Percentiles rank a stretch among this genome's conserved stretches.
These are phyloP conservation scores for Diutina siamensis DNA, from an alignment of 1,139 yeast species.

Conservation along the genomic window DNA sequence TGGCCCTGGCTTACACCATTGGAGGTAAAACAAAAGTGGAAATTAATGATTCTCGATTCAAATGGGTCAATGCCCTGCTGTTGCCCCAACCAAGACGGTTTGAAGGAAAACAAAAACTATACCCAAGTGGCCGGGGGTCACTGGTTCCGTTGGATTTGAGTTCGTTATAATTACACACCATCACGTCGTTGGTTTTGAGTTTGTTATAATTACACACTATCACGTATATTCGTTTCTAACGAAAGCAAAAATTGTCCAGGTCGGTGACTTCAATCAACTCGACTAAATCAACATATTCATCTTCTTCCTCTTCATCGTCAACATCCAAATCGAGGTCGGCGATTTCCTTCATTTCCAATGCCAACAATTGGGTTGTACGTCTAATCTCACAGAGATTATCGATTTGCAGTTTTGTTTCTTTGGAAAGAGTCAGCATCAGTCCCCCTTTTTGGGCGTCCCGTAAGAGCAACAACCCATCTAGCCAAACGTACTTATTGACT, in stretches of 20 bases:
- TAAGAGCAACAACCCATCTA: slow-evolving; percentile 49
- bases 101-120: slow-evolving; percentile 51
- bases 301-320: slow-evolving; percentile 8
- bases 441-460: slow-evolving; percentile 38
- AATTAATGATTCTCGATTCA: slow-evolving; percentile 50
- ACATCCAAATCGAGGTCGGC: slow-evolving; percentile 2
- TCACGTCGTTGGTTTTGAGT: neutral
- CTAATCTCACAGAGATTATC: slow-evolving; percentile 47
- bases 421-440: slow-evolving; percentile 24
- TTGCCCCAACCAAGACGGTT: slow-evolving; percentile 79
- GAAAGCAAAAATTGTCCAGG: slow-evolving; percentile 9
- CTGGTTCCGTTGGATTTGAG: slow-evolving; percentile 74
- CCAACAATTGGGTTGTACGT: slow-evolving; percentile 53
- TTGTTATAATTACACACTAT: neutral
- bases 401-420: slow-evolving; percentile 49
- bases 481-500: slow-evolving; percentile 63
- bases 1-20: slow-evolving; percentile 49
- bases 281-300: slow-evolving; percentile 11
- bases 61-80: slow-evolving; percentile 54
- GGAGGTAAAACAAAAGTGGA: slow-evolving; percentile 23
- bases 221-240: neutral
- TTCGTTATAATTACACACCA: neutral
- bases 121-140: slow-evolving; percentile 94
- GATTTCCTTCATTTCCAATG: slow-evolving; percentile 21
- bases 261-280: slow-evolving; percentile 16